Evolutionary conservation across 768 basidiomycete genomes (phyloP).

Genomic region (Russula olivacea): DNA sequence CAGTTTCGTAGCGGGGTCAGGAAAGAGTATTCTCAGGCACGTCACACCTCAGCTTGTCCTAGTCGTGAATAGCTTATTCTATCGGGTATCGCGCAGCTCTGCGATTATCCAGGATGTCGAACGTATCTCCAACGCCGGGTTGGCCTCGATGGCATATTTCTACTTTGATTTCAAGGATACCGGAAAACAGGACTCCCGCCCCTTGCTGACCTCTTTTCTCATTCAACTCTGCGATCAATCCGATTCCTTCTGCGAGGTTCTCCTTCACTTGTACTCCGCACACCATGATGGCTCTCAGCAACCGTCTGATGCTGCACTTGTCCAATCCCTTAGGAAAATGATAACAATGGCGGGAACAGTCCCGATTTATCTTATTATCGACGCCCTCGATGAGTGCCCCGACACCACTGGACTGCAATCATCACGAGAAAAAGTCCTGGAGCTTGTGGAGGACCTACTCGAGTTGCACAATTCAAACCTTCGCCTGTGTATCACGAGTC

Average conservation of each 20-base stretch:
- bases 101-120: not conserved
- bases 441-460: not conserved
- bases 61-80: not conserved
- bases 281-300: not conserved
- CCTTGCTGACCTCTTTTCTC: not conserved
- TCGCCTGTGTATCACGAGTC: not conserved
- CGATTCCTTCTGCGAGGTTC: not conserved
- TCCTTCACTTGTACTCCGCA: not conserved
- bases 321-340: not conserved
- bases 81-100: not conserved
- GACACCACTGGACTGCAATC: not conserved
- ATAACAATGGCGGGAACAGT: not conserved
- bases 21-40: not conserved
- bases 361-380: not conserved
- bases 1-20: not conserved
- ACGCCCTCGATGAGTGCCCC: not conserved
- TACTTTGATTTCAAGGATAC: too few species aligned
- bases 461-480: not conserved
- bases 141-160: not conserved
- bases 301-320: not conserved
- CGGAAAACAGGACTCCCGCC: not conserved
- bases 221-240: not conserved
- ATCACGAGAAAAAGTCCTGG: not conserved
- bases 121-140: not conserved
- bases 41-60: not conserved